Conservation (phyloP, 192 early-diverging fungal genomes). For the Coemansia sp. region DNA sequence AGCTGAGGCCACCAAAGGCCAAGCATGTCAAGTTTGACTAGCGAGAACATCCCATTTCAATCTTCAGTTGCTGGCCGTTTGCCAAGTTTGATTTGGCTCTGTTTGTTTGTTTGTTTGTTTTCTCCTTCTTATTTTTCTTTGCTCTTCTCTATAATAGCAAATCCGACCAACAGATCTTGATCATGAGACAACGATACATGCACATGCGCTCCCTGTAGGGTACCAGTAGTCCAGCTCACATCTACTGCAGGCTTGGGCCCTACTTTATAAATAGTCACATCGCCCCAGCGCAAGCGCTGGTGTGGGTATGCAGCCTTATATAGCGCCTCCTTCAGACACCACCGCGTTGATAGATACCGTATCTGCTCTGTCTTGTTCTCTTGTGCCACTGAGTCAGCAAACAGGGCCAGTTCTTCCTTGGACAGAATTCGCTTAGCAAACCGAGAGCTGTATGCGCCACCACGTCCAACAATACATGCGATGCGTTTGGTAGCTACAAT, state of each 20-base stretch:
- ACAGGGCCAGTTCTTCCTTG: conserved; percentile 26
- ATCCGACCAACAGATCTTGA: conserved; percentile 19
- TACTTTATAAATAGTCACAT: conserved; percentile 19
- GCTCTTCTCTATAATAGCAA: conserved; percentile 24
- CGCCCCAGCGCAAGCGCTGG: conserved; percentile 37
- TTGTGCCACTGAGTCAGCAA: background rate
- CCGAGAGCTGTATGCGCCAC: conserved; percentile 40
- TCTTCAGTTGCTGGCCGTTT: background rate
- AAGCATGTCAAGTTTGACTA: conserved; percentile 45
- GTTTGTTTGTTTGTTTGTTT: conserved; percentile 1
- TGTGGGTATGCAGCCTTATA: conserved; percentile 49
- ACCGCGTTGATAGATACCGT: conserved; percentile 36
- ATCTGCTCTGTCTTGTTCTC: conserved; percentile 7
- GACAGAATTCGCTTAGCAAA: conserved; percentile 66
- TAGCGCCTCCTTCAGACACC: conserved; percentile 49
- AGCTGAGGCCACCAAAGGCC: conserved; percentile 32
- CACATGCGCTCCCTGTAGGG: background rate
- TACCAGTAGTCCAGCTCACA: conserved; percentile 17
- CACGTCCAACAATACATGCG: conserved; percentile 53
- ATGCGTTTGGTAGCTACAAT: conserved; percentile 71
- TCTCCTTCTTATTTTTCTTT: background rate
- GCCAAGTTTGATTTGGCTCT: background rate
- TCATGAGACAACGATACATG: conserved; percentile 50
- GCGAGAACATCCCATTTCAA: background rate
- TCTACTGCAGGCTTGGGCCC: conserved; percentile 20